These are phyloP conservation scores for Cladosporium sp. DNA, from an alignment of 2,329 filamentous ascomycete species.

Conservation along the genomic window DNA sequence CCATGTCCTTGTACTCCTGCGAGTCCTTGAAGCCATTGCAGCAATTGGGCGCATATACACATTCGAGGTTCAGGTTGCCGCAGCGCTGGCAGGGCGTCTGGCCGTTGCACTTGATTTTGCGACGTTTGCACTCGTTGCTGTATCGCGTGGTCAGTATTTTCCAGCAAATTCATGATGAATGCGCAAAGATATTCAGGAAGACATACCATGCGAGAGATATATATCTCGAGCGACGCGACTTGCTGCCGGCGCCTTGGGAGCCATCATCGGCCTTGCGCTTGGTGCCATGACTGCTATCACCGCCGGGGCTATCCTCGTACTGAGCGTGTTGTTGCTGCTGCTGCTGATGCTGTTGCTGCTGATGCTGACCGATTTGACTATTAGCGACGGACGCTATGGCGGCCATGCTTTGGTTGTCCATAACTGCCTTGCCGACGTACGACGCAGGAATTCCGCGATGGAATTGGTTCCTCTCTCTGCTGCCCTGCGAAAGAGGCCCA, in stretches of 20 bases:
- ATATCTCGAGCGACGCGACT: conserved; percentile 62
- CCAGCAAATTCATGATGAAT: conserved; percentile 9
- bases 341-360: background rate
- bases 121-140: conserved; percentile 61
- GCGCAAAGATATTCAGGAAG: conserved; percentile 27
- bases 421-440: conserved; percentile 1
- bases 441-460: background rate
- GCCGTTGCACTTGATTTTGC: conserved; percentile 66
- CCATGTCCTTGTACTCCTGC: conserved; percentile 83
- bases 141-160: background rate
- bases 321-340: conserved; percentile 9
- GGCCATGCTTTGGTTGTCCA: conserved; percentile 18
- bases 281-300: conserved; percentile 15
- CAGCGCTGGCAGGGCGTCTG: conserved; percentile 61
- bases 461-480: background rate
- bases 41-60: conserved; percentile 62
- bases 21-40: conserved; percentile 86
- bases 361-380: conserved; percentile 10
- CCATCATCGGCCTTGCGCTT: conserved; percentile 45
- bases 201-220: conserved; percentile 62
- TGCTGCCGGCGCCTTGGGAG: conserved; percentile 24
- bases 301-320: conserved; percentile 8
- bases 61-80: conserved; percentile 59
- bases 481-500: too few relatives aligned
- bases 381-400: conserved; percentile 17